Evolutionary conservation across 1,139 yeast genomes (phyloP).

Genomic region (Sporopachydermia cereana): DNA sequence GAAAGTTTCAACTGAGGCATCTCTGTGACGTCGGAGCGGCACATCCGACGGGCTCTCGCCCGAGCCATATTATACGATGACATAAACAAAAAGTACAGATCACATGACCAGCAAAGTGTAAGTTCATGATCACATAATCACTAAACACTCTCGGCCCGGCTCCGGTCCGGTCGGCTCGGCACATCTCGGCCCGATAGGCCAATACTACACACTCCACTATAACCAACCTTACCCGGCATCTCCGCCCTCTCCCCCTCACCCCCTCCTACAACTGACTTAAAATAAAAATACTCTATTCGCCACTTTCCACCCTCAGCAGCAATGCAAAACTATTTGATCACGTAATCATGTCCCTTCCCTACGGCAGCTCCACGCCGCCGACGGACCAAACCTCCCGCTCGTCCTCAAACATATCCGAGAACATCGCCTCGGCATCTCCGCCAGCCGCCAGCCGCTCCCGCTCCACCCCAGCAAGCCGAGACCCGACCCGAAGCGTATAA

Average conservation of each 20-base stretch:
- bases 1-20: no score
- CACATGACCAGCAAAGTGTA: no score
- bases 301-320: background rate
- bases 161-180: no score
- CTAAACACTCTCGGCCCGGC: no score
- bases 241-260: background rate
- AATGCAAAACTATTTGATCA: constrained; percentile 10
- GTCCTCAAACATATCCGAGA: constrained; percentile 77
- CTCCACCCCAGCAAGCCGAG: constrained; percentile 73
- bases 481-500: constrained; percentile 79
- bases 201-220: no score
- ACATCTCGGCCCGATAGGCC: no score
- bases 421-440: constrained; percentile 81
- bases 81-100: no score
- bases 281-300: background rate
- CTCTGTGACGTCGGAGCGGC: no score
- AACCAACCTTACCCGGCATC: no score
- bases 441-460: constrained; percentile 82
- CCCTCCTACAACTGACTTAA: background rate
- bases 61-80: no score
- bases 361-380: constrained; percentile 46
- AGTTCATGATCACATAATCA: no score
- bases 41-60: no score
- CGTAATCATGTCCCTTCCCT: constrained; percentile 14
- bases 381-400: constrained; percentile 82